Conservation (phyloP, 257 asterid genomes). For the Nicotiana attenuata region DNA sequence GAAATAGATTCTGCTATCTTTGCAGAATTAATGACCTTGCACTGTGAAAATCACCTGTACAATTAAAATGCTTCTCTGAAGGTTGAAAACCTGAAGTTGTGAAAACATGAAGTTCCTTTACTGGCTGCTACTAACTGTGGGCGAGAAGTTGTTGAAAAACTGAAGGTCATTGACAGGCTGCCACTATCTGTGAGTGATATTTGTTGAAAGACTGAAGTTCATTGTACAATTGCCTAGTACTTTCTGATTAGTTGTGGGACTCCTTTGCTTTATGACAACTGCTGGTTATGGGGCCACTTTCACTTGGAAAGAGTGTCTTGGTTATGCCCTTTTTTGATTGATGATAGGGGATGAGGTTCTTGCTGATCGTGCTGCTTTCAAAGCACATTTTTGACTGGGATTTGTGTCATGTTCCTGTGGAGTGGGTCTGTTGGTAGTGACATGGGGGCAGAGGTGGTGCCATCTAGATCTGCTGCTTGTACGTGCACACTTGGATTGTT, state of each 20-base stretch:
- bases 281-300: constrained; percentile 1
- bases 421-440: not conserved
- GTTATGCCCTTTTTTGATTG: not conserved
- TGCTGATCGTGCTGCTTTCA: constrained; percentile 1
- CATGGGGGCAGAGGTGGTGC: not conserved
- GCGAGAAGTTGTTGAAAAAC: not conserved
- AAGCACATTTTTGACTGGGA: not conserved
- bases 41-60: not conserved
- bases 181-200: not conserved
- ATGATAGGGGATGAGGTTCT: not conserved
- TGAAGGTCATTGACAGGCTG: constrained; percentile 3
- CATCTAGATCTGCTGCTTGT: not conserved
- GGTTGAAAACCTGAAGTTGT: not conserved
- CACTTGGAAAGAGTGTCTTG: not conserved
- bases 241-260: not conserved
- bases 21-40: not conserved
- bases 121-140: not conserved
- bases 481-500: not conserved
- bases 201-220: not conserved
- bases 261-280: not conserved
- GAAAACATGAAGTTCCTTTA: not conserved
- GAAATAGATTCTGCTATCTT: constrained; percentile 5
- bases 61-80: constrained; percentile 2
- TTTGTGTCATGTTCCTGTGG: not conserved
- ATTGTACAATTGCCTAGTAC: not conserved